Base-by-base conservation (phyloP, 176 grass and related monocot species). In the Cenchrus fungigraminus region DNA sequence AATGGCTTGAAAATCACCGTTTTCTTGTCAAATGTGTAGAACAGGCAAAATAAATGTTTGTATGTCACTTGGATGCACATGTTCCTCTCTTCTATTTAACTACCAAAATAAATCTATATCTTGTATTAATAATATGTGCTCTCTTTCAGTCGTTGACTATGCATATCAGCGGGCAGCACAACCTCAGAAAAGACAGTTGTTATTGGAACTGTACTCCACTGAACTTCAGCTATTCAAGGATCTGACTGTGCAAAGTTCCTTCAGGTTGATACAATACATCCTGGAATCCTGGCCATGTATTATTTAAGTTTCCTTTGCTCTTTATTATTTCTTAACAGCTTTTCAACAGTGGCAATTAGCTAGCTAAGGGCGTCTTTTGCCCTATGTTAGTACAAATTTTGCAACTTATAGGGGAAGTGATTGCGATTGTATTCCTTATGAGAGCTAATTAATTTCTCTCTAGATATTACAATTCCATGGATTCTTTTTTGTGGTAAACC, bases 201-300 rank as follows among this genome's bases (percentile, higher is more conserved):
- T 95, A 80, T 73, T 95, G 75, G 97, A 98, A 82, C 87, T 98
- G 86, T 98, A 95, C 87, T 95, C 88, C n/a, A 83, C 97, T 9
- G 93, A 98, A 66, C 93, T 98, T 89, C 91, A 92, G 86, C 86
- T 98, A 50, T 98, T 98, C 84, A 89, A 94, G 78, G 93, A 92
- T 71, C 67, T 98, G 42, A 91, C 97, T 45, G 83, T 78, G 79
- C 87, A 89, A 77, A 94, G 94, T 74, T 91, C 88, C 6, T 74
- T 6, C 68, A 87, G 93, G 97, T 98, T 84, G 32, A 46, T 20
- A 40, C 3, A 17, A 55, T 70, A 37, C 46, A 73, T 51, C 46
- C 47, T 76, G 5, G 20, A 16, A 54, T 74, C 72, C 25, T 73
- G 37, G 2, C 55, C 13, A 16, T 84, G 31, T 66, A 22, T 65